Evolutionary conservation across 805 yeast genomes (phyloP), one percentile per base, ranked within the genome.

Genomic region (Starmerella stellata): DNA sequence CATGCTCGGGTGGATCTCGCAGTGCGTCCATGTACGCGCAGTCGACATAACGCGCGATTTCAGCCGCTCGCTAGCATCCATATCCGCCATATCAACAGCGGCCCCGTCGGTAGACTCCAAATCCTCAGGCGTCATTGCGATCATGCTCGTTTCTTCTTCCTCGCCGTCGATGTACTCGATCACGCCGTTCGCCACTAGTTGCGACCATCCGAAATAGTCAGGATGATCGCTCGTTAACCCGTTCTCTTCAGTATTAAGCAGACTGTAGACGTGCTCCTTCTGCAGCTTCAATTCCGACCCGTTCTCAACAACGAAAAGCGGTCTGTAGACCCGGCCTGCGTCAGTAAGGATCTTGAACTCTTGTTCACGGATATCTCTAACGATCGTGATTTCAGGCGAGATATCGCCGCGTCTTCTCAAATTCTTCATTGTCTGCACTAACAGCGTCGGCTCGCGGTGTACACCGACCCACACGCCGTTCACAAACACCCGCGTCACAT

Each of bases 381-480:
- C 83, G 56, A 90, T 81, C 17, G 95, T 82, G 39, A 92, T 95
- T 63, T 90, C 98, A 13, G 96, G 80, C 25, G 90, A 75, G 42
- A 90, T 81, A 54, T 90, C 94, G 52, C 96, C 95, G 56, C 75
- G 77, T 69, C 98, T 78, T 64, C 98, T 74, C 56, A 90, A 69
- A 40, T 78, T 74, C 56, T 90, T 74, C 74, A 90, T 78, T 17
- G 95, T 85, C 35, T 78, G 85, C 40, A 81, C 87, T 54, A 90
- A 70, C 57, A 74, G 72, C n/a, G 85, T 79, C 28, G 98, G 95
- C 50, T 87, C 94, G 63, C 93, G 74, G 57, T 87, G 96, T 29
- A 92, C 87, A 64, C 99, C 99, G 37, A 85, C 92, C 99, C 99
- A 90, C 39, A 87, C 95, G 69, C 99, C 99, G 56, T 90, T 90